Base-by-base conservation (phyloP, 2,329 filamentous ascomycete genomes). In the Colletotrichum eleusines region DNA sequence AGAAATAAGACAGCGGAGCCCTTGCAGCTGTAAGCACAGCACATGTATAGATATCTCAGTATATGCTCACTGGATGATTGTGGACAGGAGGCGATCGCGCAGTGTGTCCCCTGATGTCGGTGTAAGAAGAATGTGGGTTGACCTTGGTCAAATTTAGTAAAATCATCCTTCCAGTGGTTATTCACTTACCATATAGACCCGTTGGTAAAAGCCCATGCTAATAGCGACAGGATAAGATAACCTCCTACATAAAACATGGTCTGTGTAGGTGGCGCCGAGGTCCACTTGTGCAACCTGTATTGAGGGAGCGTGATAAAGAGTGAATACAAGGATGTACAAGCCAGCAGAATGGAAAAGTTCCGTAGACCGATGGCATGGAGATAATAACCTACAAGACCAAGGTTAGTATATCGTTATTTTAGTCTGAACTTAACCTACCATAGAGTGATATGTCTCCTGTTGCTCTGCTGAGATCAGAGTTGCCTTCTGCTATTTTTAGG, bases 281-380 rank as follows among this genome's bases (percentile, higher is more conserved):
- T 67, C 72, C 72, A 73, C 8, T 57, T 46, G 9, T 68, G 61
- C 5, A 73, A 23, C 71, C 53, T 71, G 42, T 72, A 65, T 9
- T 64, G 72, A 5, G 63, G 63, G 8, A 68, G 60, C 1, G 69
- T 72, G 3, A 71, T 26, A 5, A 58, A 72, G 18, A 58, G 20
- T 0, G 63, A 65, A n/a, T 60, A 69, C 6, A 16, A 54, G 8
- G 44, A 44, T 16, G 55, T 65, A 33, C 71, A 74, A 14, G 57
- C 53, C 42, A 54, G 63, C 50, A 60, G 71, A 23, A 69, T 12
- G 2, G 50, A 9, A 11, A 71, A 48, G 31, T 71, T 69, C 0
- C 44, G 38, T 7, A 61, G 2, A 16, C 50, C 55, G 1, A 53
- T 42, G 3, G 67, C 63, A 26, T n/a, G 40, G n/a, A 33, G 31